Evolutionary conservation across 129 eudicot species (phyloP), one percentile per base, ranked within the genome.

Genomic region (Flaveria brownii): DNA sequence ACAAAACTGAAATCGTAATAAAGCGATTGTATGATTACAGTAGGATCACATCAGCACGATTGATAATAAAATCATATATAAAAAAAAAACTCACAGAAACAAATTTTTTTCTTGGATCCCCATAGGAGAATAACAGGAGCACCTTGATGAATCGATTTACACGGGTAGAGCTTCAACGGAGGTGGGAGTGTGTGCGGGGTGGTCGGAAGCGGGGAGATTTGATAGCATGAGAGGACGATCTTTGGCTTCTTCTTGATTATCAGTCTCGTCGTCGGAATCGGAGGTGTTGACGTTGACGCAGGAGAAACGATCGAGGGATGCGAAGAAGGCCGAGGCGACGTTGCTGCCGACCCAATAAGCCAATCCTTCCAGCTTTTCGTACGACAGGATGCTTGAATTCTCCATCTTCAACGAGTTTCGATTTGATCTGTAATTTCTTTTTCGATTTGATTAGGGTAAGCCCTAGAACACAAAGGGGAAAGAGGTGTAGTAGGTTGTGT

Each of bases 241-340:
- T 69, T 90, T 88, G 41, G 96, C 87, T 78, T 90, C 96, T 43
- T 87, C 90, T 20, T 80, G 15, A 12, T 59, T 43, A 0, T 74
- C 92, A 23, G 77, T 80, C 61, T 92, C 98, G 28, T 93, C 98
- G 71, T 90, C 96, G 81, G 87, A 59, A 57, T 90, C 98, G 81
- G 77, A 85, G 68, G 98, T 92, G 76, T 75, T 85, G 25, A 93
- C 89, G 73, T 90, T 88, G 75, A 93, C 88, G 83, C 98, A 93
- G 26, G 96, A 88, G 75, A 88, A 93, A 13, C 96, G 98, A 67
- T 90, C 98, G 2, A 93, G 86, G 8, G 98, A 93, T n/a, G 95
- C 91, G 84, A 93, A 93, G 74, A 93, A 93, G 16, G 98, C 98
- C 42, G 92, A 80, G 12, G 96, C 96, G 16, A 93, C 96, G 88